Base-by-base conservation (phyloP, 345 rosid species). In the Physaria fendleri region DNA sequence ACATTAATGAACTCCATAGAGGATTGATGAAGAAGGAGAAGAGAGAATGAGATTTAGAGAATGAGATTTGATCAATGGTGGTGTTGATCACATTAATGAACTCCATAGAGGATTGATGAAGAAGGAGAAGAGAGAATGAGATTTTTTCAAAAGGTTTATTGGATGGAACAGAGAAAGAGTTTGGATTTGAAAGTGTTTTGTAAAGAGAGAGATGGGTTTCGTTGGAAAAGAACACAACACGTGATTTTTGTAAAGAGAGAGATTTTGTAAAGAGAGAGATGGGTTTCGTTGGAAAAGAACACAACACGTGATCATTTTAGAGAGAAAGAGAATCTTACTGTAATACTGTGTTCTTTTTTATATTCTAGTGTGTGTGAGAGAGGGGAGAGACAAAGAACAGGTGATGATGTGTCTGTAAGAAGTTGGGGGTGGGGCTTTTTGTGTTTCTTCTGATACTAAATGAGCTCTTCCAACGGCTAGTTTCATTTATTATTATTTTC, bases 391-490 rank as follows among this genome's bases (percentile, higher is more conserved):
- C 69, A 62, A 51, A 28, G 44, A 56, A 70, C 73, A 66, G 77
- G 72, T 70, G 74, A 54, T 33, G 41, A 76, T 21, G 67, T n/a
- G n/a, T n/a, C n/a, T n/a, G 55, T 66, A 53, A 60, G 74, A 64
- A 62, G 60, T 68, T 52, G 30, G 24, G 27, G 62, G 63, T 70
- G 68, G 20, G 62, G 40, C 44, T 37, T 37, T 12, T 54, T 3
- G 62, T n/a, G n/a, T n/a, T n/a, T n/a, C n/a, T n/a, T 24, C 24
- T 68, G 22, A 41, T 46, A 59, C 61, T 55, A 58, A 58, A 68
- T 47, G 51, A 58, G 40, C 16, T 53, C n/a, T n/a, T n/a, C 21
- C 35, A 80, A 80, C 83, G 84, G 87, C 84, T 84, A 84, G 71
- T 81, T 84, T 62, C 41, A 40, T 56, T 52, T 62, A 35, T 25